These are phyloP conservation scores for Melanogaster broomeanus DNA, from an alignment of 768 basidiomycete genomes.

Conservation along the genomic window DNA sequence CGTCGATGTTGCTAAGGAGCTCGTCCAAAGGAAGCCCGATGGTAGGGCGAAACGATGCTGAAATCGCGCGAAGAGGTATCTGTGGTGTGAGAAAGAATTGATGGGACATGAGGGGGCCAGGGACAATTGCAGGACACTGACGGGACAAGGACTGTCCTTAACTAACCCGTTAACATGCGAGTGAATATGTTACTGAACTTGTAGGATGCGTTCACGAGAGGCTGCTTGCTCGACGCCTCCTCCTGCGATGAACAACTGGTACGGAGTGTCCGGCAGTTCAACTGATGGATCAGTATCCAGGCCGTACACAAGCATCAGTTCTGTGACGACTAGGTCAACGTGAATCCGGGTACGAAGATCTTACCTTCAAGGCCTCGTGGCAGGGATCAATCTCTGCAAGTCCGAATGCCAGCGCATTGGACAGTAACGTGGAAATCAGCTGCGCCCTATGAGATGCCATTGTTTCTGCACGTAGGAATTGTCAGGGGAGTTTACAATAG, in stretches of 20 bases:
- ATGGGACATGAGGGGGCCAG: too few relatives aligned
- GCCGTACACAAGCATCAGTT: constrained; percentile 39
- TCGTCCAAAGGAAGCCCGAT: too few relatives aligned
- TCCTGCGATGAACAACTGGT: constrained; percentile 36
- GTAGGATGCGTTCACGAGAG: constrained; percentile 17
- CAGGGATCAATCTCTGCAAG: constrained; percentile 46
- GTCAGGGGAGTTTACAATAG: background rate
- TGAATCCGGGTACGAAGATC: background rate
- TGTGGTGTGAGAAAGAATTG: too few relatives aligned
- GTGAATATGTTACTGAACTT: too few relatives aligned
- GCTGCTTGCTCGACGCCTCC: constrained; percentile 14
- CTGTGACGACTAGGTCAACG: background rate
- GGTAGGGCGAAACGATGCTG: too few relatives aligned
- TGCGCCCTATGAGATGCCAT: too few relatives aligned
- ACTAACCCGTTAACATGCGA: too few relatives aligned
- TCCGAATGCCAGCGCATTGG: constrained; percentile 50
- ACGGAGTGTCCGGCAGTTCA: constrained; percentile 36
- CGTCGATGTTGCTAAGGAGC: too few relatives aligned
- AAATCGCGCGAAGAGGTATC: too few relatives aligned
- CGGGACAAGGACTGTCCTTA: too few relatives aligned
- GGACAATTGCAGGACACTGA: too few relatives aligned
- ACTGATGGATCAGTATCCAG: constrained; percentile 50
- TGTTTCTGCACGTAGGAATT: constrained; percentile 40
- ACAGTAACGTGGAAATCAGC: constrained; percentile 43
- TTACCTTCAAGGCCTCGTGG: constrained; percentile 53